Base-by-base conservation (phyloP, 2,329 filamentous ascomycete species). In the Fusarium aywerte region DNA sequence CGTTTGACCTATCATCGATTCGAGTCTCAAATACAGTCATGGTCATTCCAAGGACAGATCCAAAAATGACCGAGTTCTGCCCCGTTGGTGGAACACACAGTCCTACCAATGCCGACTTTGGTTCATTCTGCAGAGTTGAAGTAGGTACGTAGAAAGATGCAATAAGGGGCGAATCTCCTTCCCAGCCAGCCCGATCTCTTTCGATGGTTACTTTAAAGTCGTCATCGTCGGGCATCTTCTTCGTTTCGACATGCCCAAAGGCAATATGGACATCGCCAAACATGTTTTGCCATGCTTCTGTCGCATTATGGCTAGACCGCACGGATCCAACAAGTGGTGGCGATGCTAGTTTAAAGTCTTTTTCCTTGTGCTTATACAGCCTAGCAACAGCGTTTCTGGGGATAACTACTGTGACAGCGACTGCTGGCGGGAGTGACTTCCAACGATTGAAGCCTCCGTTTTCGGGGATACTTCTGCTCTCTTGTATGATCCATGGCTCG, bases 61-160 rank as follows among this genome's bases (percentile, higher is more conserved):
- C 42, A 57, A 77, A 80, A 0, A 72, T 20, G 4, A 43, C 39
- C 5, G 71, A 44, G 40, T 62, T 76, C 11, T 73, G 70, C 1
- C 47, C 31, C 3, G 74, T 76, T 7, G 63, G 65, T 8, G 74
- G 64, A 3, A 81, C 58, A 21, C 62, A 70, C 9, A 84, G 60
- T 7, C 76, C 75, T 16, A 82, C 71, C 10, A 69, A 53, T 1
- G 73, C 67, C 5, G 70, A 72, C 31, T 70, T 67, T 7, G 75
- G 75, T 35, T 80, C 76, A 7, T 74, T 54, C 39, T 79, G 76
- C 1, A 83, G 68, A 1, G 73, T 60, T 5, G 70, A 67, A 1
- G 80, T 73, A 4, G 81, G 77, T 5, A 79, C 78, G 23, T 79
- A 77, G 68, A 82, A 83, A 0, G 80, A 80, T 4, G 75, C 79